Conservation (phyloP, 2,329 filamentous ascomycete species). For the Fusarium sp. region DNA sequence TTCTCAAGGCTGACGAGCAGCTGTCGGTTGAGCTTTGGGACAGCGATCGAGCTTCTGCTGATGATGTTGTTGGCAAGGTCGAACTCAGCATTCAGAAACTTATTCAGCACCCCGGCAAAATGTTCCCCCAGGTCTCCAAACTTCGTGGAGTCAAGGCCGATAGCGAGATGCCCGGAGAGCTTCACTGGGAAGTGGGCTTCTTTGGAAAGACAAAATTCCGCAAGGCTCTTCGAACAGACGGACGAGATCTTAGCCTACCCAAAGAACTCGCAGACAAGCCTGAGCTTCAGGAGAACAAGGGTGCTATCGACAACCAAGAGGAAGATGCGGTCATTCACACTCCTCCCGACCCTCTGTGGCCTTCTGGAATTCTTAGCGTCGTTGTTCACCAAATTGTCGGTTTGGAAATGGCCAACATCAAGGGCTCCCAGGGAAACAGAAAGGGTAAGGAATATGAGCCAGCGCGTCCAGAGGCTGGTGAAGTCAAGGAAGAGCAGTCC, state of each 20-base stretch:
- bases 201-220: slow-evolving; percentile 92
- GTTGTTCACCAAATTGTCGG: slow-evolving; percentile 96
- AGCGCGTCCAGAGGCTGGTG: slow-evolving; percentile 81
- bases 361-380: slow-evolving; percentile 86
- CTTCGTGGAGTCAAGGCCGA: slow-evolving; percentile 85
- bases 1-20: slow-evolving; percentile 94
- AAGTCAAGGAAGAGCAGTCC: slow-evolving; percentile 85
- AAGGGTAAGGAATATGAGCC: slow-evolving; percentile 91
- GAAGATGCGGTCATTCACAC: slow-evolving; percentile 91
- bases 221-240: slow-evolving; percentile 84
- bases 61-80: slow-evolving; percentile 95
- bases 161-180: slow-evolving; percentile 88
- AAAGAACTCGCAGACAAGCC: slow-evolving; percentile 77
- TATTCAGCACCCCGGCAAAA: slow-evolving; percentile 89
- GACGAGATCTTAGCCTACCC: slow-evolving; percentile 82
- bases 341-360: slow-evolving; percentile 95
- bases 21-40: slow-evolving; percentile 96
- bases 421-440: slow-evolving; percentile 82
- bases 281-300: slow-evolving; percentile 87
- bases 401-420: slow-evolving; percentile 89
- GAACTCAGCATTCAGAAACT: slow-evolving; percentile 94
- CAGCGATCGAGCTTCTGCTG: slow-evolving; percentile 89
- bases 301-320: slow-evolving; percentile 72
- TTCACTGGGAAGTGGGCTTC: slow-evolving; percentile 96
- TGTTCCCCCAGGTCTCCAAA: slow-evolving; percentile 89